Conservation (phyloP, 2,329 filamentous ascomycete genomes). For the Hypoxylon sp. region DNA sequence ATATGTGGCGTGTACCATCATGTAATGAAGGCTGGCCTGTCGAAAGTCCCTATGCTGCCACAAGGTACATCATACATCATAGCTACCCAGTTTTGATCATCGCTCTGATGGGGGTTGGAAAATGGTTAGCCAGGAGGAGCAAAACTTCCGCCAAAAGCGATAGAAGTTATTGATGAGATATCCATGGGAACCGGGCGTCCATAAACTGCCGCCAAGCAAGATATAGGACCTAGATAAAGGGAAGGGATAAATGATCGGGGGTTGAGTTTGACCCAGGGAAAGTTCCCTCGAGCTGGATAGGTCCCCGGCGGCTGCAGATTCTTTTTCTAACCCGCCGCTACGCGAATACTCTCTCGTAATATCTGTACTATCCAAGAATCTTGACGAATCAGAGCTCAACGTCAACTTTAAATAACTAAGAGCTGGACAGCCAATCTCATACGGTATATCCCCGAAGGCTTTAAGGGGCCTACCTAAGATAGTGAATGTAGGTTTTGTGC, state of each 20-base stretch:
- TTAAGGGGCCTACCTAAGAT: background rate
- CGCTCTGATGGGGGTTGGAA: constrained; percentile 17
- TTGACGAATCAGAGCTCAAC: background rate
- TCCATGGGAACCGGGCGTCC: background rate
- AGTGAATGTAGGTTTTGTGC: background rate
- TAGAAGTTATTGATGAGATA: background rate
- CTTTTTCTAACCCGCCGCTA: background rate
- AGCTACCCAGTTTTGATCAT: constrained; percentile 19
- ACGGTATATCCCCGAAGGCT: background rate
- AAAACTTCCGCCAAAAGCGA: constrained; percentile 3
- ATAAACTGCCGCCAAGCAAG: background rate
- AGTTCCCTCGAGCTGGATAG: background rate
- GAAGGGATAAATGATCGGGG: background rate
- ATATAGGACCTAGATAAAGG: no score
- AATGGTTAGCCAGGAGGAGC: constrained; percentile 7
- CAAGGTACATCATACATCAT: constrained; percentile 20
- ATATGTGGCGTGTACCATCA: background rate
- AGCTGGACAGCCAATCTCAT: background rate
- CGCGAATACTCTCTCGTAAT: background rate
- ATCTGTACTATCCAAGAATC: background rate
- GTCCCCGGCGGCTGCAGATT: background rate
- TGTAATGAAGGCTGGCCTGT: constrained; percentile 5
- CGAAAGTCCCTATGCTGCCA: background rate
- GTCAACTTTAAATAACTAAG: background rate
- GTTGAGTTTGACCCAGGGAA: background rate